A percentile compares a stretch with the other conserved stretches of the same genome.
Conservation (phyloP, 2,329 filamentous ascomycete genomes). For the Fusarium pilosicola region DNA sequence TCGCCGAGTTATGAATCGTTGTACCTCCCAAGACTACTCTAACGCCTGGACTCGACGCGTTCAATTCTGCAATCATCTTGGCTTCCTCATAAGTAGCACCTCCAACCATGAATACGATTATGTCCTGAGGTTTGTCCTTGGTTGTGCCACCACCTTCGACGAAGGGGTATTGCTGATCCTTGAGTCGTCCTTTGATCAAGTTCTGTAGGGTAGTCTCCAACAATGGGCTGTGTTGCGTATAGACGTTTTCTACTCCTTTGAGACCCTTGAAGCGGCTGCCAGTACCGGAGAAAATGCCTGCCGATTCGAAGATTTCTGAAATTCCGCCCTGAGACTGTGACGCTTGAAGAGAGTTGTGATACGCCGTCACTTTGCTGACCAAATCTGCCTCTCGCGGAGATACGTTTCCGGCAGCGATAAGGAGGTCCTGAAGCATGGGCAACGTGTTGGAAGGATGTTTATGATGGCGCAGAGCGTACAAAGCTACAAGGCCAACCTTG, state of each 20-base stretch:
- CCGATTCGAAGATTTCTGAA: slow-evolving; percentile 90
- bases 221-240: slow-evolving; percentile 94
- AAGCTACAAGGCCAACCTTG: slow-evolving; percentile 88
- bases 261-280: slow-evolving; percentile 90
- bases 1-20: slow-evolving; percentile 84
- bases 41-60: slow-evolving; percentile 88
- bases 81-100: slow-evolving; percentile 97
- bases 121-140: slow-evolving; percentile 94
- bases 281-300: slow-evolving; percentile 90
- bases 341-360: slow-evolving; percentile 87
- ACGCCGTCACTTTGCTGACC: slow-evolving; percentile 83
- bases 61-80: slow-evolving; percentile 94
- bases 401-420: slow-evolving; percentile 85
- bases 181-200: slow-evolving; percentile 89
- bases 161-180: slow-evolving; percentile 91
- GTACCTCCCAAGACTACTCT: slow-evolving; percentile 92
- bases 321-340: slow-evolving; percentile 81
- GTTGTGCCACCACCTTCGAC: slow-evolving; percentile 88
- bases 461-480: slow-evolving; percentile 95
- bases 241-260: slow-evolving; percentile 98
- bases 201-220: slow-evolving; percentile 90
- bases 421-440: slow-evolving; percentile 85
- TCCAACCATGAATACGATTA: slow-evolving; percentile 93
- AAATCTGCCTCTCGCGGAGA: slow-evolving; percentile 79
- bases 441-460: slow-evolving; percentile 86